phyloP scores from a whole-genome alignment of 176 grass and related monocot species.

The Urochloa ruziziensis region DNA sequence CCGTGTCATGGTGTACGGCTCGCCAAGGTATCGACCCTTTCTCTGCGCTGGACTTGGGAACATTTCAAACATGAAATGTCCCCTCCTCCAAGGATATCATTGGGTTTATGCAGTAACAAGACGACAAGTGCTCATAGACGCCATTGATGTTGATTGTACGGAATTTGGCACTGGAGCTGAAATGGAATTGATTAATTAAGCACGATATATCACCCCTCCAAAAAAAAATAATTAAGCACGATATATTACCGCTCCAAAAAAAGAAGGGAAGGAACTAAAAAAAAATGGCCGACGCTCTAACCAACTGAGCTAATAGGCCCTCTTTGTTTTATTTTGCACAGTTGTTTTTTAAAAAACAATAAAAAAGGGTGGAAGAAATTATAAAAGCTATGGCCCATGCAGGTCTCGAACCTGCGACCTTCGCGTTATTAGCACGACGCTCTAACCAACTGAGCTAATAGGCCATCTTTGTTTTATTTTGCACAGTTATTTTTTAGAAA shows the following conservation, averaged over 20 bases:
- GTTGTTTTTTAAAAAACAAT: no score
- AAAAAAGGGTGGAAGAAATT: no score
- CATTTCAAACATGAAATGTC: neutral
- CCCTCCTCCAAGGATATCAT: neutral
- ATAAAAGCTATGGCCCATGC: constrained; percentile 89
- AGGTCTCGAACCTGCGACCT: constrained; percentile 97
- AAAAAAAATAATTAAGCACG: no score
- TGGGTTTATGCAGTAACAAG: neutral
- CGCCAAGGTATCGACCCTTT: neutral
- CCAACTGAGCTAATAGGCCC: constrained; percentile 71
- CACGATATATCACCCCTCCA: no score
- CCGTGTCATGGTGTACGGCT: neutral
- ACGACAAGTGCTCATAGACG: neutral
- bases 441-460: constrained; percentile 98
- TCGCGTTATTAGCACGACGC: constrained; percentile 98
- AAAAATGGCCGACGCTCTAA: constrained; percentile 92
- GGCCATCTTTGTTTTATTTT: no score
- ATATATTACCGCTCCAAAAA: no score
- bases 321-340: no score
- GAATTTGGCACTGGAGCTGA: neutral
- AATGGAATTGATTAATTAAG: no score
- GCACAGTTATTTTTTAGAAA: no score
- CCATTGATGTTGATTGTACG: no score
- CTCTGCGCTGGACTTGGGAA: neutral
- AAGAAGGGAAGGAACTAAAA: no score